Base-by-base conservation (phyloP, 306 rosid species). In the Geum urbanum region DNA sequence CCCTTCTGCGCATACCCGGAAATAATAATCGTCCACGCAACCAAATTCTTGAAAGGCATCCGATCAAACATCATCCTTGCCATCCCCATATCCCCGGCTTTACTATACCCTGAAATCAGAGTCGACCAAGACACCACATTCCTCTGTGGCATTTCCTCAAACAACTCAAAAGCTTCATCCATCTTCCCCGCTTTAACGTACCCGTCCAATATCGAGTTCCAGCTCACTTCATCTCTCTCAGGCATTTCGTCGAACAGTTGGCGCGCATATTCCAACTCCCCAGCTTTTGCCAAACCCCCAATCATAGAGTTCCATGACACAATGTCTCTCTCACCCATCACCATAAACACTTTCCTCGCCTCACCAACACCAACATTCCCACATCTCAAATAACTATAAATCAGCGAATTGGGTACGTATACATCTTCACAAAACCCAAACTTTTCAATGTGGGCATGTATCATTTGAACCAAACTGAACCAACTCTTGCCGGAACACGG, bases 1-100 rank as follows among this genome's bases (percentile, higher is more conserved):
- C 96, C 97, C 72, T 77, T 88, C 79, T 86, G 83, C n/a, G 89
- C 89, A 80, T 86, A 91, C 60, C 97, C 97, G 27, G 97, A 82
- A 51, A 91, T 85, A 18, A 91, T 84, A 10, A 88, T 85, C 0
- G 97, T 91, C 97, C 97, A 91, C 72, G 89, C 64, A 66, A 91
- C 85, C 78, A 86, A 58, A 78, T 82, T 88, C 74, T 84, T 91
- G 11, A 19, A 61, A 5, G 92, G 96, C 89, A 91, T 83, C 77
- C 57, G 88, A 51, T 83, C 88, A 72, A 91, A 91, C 81, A 91
- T 48, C 74, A 86, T 62, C 67, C 80, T 82, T 0, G 97, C 96
- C 97, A 86, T 91, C n/a, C 72, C 88, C 84, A 91, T 83, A 57
- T 86, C 91, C 4, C 96, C 89, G 1, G 63, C 85, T 61, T 79